phyloP scores from a whole-genome alignment of 1,284 basidiomycete species.

The Takashimella tepidaria region DNA sequence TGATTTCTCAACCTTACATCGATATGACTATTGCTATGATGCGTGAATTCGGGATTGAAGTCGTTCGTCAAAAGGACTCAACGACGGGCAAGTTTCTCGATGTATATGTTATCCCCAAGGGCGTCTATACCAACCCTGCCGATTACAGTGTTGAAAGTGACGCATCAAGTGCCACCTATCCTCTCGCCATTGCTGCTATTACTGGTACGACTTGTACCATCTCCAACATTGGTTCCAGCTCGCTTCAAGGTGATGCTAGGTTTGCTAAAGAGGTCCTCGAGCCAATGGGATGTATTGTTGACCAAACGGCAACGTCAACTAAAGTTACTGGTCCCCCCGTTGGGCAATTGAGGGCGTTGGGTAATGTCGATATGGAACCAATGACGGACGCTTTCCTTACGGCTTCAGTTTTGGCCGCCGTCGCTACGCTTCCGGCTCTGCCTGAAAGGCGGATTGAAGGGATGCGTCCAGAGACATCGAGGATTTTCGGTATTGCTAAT shows the following conservation, averaged over 20 bases:
- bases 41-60: slow-evolving; percentile 83
- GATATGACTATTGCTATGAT: slow-evolving; percentile 99
- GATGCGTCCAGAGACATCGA: slow-evolving; percentile 54
- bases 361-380: slow-evolving; percentile 94
- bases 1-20: slow-evolving; percentile 98
- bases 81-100: slow-evolving; percentile 63
- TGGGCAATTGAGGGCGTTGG: slow-evolving; percentile 74
- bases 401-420: slow-evolving; percentile 83
- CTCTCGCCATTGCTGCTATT: slow-evolving; percentile 91
- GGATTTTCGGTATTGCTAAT: slow-evolving; percentile 94
- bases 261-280: slow-evolving; percentile 91
- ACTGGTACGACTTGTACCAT: slow-evolving; percentile 93
- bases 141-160: slow-evolving; percentile 92
- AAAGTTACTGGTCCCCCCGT: slow-evolving; percentile 86
- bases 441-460: slow-evolving; percentile 40
- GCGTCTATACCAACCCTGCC: slow-evolving; percentile 69
- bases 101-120: slow-evolving; percentile 82
- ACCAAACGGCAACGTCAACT: slow-evolving; percentile 81
- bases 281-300: slow-evolving; percentile 89
- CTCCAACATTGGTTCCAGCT: slow-evolving; percentile 80
- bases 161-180: slow-evolving; percentile 93
- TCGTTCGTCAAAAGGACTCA: slow-evolving; percentile 67
- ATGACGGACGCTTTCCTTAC: slow-evolving; percentile 99
- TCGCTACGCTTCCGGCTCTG: slow-evolving; percentile 59
- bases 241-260: slow-evolving; percentile 90